Conservation (phyloP, 2,329 filamentous ascomycete genomes). For the Fusarium circinatum region DNA sequence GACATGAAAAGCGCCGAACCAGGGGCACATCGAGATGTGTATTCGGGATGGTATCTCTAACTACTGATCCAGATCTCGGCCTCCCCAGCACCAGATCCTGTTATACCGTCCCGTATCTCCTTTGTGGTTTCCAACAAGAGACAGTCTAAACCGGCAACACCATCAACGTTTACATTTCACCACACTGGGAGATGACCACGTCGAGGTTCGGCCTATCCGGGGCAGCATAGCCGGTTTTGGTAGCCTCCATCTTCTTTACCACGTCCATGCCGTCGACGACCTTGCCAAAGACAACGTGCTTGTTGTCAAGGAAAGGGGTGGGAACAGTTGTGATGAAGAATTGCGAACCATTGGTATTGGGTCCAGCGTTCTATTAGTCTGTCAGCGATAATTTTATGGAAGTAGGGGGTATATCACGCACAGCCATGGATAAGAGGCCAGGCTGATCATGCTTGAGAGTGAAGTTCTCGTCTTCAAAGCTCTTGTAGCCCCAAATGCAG, state of each 20-base stretch:
- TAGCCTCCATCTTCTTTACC: conserved; percentile 91
- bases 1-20: conserved; percentile 30
- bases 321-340: conserved; percentile 96
- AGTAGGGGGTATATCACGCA: conserved; percentile 57
- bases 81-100: conserved; percentile 5
- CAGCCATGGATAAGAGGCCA: conserved; percentile 92
- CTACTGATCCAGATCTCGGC: conserved; percentile 19
- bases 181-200: conserved; percentile 85
- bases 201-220: conserved; percentile 88
- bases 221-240: conserved; percentile 77
- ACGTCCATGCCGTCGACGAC: conserved; percentile 92
- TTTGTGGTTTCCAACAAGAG: not conserved
- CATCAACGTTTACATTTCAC: conserved; percentile 78
- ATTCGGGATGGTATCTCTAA: conserved; percentile 34
- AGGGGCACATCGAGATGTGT: conserved; percentile 11
- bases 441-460: conserved; percentile 78
- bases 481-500: conserved; percentile 85
- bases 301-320: conserved; percentile 88
- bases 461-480: conserved; percentile 94
- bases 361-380: conserved; percentile 78
- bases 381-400: not conserved
- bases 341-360: conserved; percentile 92
- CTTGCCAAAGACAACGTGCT: conserved; percentile 95
- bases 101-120: not conserved
- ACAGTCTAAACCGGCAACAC: not conserved